Evolutionary conservation across 768 basidiomycete species (phyloP).

Genomic region (Mycena leptocephala): DNA sequence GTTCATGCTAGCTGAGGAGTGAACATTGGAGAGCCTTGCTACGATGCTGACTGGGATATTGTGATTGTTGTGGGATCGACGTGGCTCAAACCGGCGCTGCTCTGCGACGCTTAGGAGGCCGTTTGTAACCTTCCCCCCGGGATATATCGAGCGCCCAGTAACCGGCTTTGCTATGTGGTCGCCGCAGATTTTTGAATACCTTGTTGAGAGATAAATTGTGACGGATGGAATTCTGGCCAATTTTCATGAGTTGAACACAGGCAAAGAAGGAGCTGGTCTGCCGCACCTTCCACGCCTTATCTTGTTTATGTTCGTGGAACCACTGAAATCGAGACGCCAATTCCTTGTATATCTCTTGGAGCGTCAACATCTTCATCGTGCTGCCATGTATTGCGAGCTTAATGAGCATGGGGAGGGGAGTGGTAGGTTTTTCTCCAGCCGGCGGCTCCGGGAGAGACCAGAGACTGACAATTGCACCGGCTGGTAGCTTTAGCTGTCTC

Average conservation of each 20-base stretch:
- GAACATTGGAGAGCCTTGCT: too few relatives aligned
- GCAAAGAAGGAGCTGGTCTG: slow-evolving; percentile 26
- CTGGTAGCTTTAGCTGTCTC: slow-evolving; percentile 54
- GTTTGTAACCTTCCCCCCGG: slow-evolving; percentile 74
- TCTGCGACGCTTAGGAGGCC: slow-evolving; percentile 71
- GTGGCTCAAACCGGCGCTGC: too few relatives aligned
- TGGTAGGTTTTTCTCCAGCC: slow-evolving; percentile 55
- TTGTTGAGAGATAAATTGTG: slow-evolving; percentile 64
- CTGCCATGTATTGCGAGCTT: slow-evolving; percentile 81
- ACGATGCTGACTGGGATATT: too few relatives aligned
- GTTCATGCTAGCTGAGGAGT: too few relatives aligned
- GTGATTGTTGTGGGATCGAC: too few relatives aligned
- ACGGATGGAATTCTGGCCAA: slow-evolving; percentile 57
- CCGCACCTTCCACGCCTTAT: slow-evolving; percentile 79
- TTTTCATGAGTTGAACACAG: slow-evolving; percentile 19
- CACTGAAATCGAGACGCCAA: slow-evolving; percentile 69
- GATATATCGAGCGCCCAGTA: slow-evolving; percentile 76
- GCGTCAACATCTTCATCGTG: slow-evolving; percentile 65
- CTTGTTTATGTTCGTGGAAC: slow-evolving; percentile 61
- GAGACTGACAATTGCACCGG: slow-evolving; percentile 50
- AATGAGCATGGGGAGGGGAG: slow-evolving; percentile 51
- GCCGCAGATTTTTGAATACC: slow-evolving; percentile 68
- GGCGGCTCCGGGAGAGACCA: slow-evolving; percentile 58
- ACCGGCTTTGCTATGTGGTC: slow-evolving; percentile 79
- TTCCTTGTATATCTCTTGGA: slow-evolving; percentile 74